Conservation (phyloP, 306 rosid species). For the Carpinus fangiana region DNA sequence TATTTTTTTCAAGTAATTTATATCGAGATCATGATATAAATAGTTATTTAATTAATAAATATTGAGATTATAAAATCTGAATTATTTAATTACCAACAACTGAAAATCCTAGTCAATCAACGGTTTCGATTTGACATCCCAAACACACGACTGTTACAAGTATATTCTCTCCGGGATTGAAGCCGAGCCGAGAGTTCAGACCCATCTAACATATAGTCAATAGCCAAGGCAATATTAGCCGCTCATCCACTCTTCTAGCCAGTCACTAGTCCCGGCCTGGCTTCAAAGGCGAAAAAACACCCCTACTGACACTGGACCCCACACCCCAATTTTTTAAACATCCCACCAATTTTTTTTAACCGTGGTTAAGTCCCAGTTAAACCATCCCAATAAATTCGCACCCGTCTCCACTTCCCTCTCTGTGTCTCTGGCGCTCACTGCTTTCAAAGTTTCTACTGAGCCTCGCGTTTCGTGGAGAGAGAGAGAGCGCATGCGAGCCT, state of each 20-base stretch:
- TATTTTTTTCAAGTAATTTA: too few species aligned
- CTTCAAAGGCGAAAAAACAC: neutral
- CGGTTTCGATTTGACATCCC: neutral
- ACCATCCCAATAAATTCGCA: constrained; percentile 42
- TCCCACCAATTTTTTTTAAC: neutral
- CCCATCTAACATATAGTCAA: neutral
- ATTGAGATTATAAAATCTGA: neutral
- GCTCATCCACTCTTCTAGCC: neutral
- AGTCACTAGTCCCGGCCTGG: neutral
- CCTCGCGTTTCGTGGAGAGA: constrained; percentile 30
- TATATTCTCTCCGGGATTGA: neutral
- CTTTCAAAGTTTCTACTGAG: constrained; percentile 57
- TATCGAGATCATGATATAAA: too few species aligned
- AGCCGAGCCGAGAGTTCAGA: neutral
- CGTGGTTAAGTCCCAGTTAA: constrained; percentile 20
- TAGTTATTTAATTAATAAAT: too few species aligned
- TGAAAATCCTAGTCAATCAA: neutral
- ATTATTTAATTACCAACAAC: neutral
- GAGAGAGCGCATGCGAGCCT: constrained; percentile 27
- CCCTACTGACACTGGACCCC: neutral
- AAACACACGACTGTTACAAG: neutral
- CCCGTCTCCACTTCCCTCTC: neutral
- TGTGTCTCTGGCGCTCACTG: constrained; percentile 57
- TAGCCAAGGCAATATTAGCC: constrained; percentile 8
- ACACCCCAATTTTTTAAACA: constrained; percentile 1